Percentiles rank a stretch among this genome's conserved stretches.
These are phyloP conservation scores for Cyclanthera cordifolia DNA, from an alignment of 306 rosid genomes.

Conservation along the genomic window DNA sequence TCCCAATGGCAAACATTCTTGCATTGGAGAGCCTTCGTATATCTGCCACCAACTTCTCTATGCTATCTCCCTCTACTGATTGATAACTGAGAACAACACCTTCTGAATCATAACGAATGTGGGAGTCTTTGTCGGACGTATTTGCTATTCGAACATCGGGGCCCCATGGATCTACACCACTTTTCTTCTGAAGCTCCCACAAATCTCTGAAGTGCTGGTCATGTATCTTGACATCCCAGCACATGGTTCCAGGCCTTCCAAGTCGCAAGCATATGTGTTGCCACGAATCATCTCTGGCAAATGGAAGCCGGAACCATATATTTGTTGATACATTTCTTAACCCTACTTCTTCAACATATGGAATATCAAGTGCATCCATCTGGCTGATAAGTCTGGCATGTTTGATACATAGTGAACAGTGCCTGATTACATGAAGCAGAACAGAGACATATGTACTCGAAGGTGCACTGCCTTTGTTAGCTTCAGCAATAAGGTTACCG, in stretches of 20 bases:
- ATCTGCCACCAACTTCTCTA: constrained; percentile 84
- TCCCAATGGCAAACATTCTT: constrained; percentile 87
- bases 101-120: constrained; percentile 86
- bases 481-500: constrained; percentile 69
- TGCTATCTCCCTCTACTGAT: constrained; percentile 82
- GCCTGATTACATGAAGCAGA: constrained; percentile 91
- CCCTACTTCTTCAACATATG: constrained; percentile 92
- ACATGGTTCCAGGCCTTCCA: constrained; percentile 94
- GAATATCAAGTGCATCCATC: constrained; percentile 85
- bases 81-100: constrained; percentile 94
- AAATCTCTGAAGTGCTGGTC: constrained; percentile 94
- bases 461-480: constrained; percentile 77
- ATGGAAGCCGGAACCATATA: constrained; percentile 94
- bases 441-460: constrained; percentile 79
- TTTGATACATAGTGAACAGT: constrained; percentile 79
- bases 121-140: constrained; percentile 90
- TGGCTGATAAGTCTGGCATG: constrained; percentile 94
- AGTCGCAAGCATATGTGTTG: constrained; percentile 86
- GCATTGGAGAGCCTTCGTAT: constrained; percentile 93
- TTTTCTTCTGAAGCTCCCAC: constrained; percentile 97
- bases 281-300: constrained; percentile 86
- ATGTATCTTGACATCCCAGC: constrained; percentile 93
- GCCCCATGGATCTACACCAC: constrained; percentile 74
- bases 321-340: constrained; percentile 69
- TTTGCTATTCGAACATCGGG: constrained; percentile 93